These are phyloP conservation scores for Cardamine occulta DNA, from an alignment of 345 rosid species.

Conservation along the genomic window DNA sequence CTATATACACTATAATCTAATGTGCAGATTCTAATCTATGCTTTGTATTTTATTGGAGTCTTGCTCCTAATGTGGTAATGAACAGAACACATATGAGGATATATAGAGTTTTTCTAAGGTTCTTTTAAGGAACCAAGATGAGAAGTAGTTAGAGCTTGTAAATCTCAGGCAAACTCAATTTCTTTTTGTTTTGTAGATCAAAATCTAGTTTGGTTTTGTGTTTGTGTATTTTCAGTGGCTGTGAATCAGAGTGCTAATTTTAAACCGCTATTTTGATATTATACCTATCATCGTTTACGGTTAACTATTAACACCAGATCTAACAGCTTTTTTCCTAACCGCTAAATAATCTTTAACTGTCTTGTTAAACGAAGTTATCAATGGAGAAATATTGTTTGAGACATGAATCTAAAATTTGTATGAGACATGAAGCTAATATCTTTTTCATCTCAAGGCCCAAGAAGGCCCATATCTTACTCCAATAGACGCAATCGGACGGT, in stretches of 20 bases:
- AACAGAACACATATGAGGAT: not conserved
- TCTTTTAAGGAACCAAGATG: not conserved
- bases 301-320: not conserved
- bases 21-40: conserved; percentile 40
- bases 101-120: not conserved
- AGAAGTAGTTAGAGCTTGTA: not conserved
- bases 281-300: not conserved
- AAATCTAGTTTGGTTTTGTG: not conserved
- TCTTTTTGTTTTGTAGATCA: not conserved
- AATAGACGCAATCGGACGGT: conserved; percentile 9
- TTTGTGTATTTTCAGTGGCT: not conserved
- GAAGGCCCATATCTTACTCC: conserved; percentile 16
- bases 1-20: conserved; percentile 35
- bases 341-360: not conserved
- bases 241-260: not conserved
- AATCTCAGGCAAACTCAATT: not conserved
- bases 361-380: not conserved
- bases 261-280: not conserved
- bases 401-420: not conserved
- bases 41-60: not conserved
- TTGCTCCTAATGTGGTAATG: not conserved
- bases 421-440: not conserved
- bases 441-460: not conserved
- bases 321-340: not conserved
- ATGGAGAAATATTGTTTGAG: not conserved